Evolutionary conservation across 805 yeast species (phyloP).

Genomic region (Komagataella pseudopastoris): DNA sequence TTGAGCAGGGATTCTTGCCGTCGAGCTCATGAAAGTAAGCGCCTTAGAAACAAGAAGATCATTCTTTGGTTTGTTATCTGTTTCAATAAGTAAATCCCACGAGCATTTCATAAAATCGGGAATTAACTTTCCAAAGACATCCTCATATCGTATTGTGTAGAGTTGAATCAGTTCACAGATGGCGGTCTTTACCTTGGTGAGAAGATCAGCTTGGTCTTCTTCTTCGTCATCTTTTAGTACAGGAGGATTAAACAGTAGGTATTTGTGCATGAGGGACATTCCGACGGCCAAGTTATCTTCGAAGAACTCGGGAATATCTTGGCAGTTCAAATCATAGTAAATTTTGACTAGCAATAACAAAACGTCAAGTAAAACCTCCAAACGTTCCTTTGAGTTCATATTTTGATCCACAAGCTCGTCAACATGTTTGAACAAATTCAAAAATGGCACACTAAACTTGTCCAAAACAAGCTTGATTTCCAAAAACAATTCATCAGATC

Average conservation of each 20-base stretch:
- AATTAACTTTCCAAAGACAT: slow-evolving; percentile 71
- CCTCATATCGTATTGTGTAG: slow-evolving; percentile 85
- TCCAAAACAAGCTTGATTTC: slow-evolving; percentile 83
- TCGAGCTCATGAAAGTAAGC: slow-evolving; percentile 69
- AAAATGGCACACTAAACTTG: slow-evolving; percentile 70
- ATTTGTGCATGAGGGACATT: slow-evolving; percentile 74
- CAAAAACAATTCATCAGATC: slow-evolving; percentile 77
- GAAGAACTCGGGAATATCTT: slow-evolving; percentile 95
- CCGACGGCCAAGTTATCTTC: slow-evolving; percentile 76
- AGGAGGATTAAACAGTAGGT: slow-evolving; percentile 47
- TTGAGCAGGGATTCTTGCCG: slow-evolving; percentile 58
- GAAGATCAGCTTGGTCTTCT: slow-evolving; percentile 54
- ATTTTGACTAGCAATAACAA: slow-evolving; percentile 62
- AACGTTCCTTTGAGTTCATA: slow-evolving; percentile 29
- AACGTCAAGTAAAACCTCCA: slow-evolving; percentile 53
- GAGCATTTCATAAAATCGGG: slow-evolving; percentile 68
- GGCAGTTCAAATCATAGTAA: slow-evolving; percentile 90
- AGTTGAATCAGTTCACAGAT: slow-evolving; percentile 77
- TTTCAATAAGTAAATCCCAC: slow-evolving; percentile 61
- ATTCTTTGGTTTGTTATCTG: slow-evolving; percentile 60
- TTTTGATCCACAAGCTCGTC: slow-evolving; percentile 48
- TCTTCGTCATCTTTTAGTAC: slow-evolving; percentile 43
- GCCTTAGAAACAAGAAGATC: slow-evolving; percentile 78
- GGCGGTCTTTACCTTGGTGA: slow-evolving; percentile 64
- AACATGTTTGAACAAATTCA: slow-evolving; percentile 51